These are phyloP conservation scores for Colletotrichum sp. DNA, from an alignment of 2,329 filamentous ascomycete species.

Conservation along the genomic window DNA sequence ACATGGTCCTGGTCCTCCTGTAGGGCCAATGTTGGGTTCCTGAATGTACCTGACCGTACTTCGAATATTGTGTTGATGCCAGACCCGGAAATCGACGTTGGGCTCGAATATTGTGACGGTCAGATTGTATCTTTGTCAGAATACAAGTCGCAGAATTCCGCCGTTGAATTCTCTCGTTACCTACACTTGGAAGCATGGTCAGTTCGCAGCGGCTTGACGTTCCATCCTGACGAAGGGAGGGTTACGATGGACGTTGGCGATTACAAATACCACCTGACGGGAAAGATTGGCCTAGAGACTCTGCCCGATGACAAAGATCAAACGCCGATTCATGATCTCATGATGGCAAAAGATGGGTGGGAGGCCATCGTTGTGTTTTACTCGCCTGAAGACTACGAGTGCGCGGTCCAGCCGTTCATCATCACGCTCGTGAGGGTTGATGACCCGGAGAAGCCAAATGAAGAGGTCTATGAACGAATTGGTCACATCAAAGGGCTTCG, in stretches of 20 bases:
- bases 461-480: not conserved
- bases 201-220: not conserved
- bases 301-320: not conserved
- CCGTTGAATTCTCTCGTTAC: not conserved
- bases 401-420: not conserved
- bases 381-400: not conserved
- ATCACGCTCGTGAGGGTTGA: not conserved
- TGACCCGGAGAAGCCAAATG: fast-evolving
- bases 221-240: not conserved
- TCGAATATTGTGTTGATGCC: not conserved
- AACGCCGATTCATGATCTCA: not conserved
- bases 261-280: not conserved
- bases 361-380: not conserved
- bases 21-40: not conserved
- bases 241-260: not conserved
- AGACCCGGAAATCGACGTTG: not conserved
- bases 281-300: not conserved
- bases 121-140: not conserved
- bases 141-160: not conserved
- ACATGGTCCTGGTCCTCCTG: not conserved
- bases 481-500: not conserved
- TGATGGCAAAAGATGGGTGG: not conserved
- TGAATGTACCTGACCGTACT: not conserved
- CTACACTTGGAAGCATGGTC: not conserved
- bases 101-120: not conserved